Conservation (phyloP, 805 yeast species). For the Diddensiella caesifluorescens region DNA sequence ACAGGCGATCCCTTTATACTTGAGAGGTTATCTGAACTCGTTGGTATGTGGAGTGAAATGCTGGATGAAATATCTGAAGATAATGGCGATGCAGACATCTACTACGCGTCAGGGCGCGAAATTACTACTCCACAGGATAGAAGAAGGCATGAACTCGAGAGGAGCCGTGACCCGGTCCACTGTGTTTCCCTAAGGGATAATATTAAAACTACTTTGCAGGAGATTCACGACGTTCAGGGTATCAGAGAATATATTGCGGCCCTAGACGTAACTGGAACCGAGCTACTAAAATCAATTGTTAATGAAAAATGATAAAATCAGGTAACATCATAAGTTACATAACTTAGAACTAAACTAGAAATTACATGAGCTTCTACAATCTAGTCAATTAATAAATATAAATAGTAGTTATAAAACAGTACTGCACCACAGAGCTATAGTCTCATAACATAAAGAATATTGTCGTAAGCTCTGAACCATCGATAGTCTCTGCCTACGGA, state of each 20-base stretch:
- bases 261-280: too few species aligned
- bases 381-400: too few species aligned
- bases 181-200: conserved; percentile 44
- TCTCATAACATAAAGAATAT: conserved; percentile 67
- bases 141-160: conserved; percentile 34
- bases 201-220: conserved; percentile 29
- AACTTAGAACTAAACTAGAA: conserved; percentile 1
- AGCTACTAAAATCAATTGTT: background rate
- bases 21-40: conserved; percentile 29
- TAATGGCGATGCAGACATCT: conserved; percentile 42
- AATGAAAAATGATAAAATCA: background rate
- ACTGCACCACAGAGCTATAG: conserved; percentile 33
- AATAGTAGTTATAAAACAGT: conserved; percentile 1
- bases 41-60: conserved; percentile 46
- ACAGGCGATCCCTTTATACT: conserved; percentile 31
- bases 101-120: conserved; percentile 21
- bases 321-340: too few species aligned
- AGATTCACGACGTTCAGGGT: conserved; percentile 3
- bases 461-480: conserved; percentile 84
- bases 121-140: conserved; percentile 21
- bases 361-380: background rate
- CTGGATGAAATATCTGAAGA: conserved; percentile 73
- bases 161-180: conserved; percentile 47
- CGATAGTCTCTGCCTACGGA: conserved; percentile 69
- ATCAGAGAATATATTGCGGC: background rate